These are phyloP conservation scores for Candida sanyaensis DNA, from an alignment of 1,139 yeast species.

Conservation along the genomic window DNA sequence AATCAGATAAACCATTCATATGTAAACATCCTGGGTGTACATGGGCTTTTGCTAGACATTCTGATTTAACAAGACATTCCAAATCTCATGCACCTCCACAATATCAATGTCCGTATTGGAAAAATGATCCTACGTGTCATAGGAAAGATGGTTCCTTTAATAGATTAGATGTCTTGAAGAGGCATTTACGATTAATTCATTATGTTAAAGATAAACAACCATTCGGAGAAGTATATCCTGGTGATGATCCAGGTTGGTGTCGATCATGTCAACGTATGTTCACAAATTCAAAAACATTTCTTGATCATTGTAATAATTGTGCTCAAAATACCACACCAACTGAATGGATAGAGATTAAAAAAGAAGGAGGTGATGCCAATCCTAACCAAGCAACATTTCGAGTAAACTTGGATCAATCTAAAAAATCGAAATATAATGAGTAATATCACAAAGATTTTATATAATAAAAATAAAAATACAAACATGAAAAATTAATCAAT, in stretches of 20 bases:
- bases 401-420: constrained; percentile 8
- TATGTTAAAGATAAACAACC: constrained; percentile 51
- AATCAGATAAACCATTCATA: constrained; percentile 26
- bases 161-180: constrained; percentile 66
- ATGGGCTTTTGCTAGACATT: constrained; percentile 68
- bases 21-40: constrained; percentile 57
- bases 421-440: background rate
- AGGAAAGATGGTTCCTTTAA: constrained; percentile 72
- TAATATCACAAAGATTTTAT: background rate
- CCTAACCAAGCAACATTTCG: constrained; percentile 11
- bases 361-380: background rate
- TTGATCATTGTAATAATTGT: constrained; percentile 68
- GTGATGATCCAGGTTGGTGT: constrained; percentile 65
- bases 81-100: constrained; percentile 65
- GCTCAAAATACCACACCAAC: constrained; percentile 40
- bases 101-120: constrained; percentile 74
- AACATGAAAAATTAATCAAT: background rate
- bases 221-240: constrained; percentile 14
- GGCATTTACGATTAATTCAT: constrained; percentile 69
- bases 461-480: background rate
- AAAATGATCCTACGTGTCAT: constrained; percentile 66
- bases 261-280: constrained; percentile 62
- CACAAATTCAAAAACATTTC: constrained; percentile 55
- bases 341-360: constrained; percentile 24
- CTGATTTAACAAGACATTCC: constrained; percentile 66